These are phyloP conservation scores for Blastobotrys proliferans DNA, from an alignment of 1,139 yeast species.

Conservation along the genomic window DNA sequence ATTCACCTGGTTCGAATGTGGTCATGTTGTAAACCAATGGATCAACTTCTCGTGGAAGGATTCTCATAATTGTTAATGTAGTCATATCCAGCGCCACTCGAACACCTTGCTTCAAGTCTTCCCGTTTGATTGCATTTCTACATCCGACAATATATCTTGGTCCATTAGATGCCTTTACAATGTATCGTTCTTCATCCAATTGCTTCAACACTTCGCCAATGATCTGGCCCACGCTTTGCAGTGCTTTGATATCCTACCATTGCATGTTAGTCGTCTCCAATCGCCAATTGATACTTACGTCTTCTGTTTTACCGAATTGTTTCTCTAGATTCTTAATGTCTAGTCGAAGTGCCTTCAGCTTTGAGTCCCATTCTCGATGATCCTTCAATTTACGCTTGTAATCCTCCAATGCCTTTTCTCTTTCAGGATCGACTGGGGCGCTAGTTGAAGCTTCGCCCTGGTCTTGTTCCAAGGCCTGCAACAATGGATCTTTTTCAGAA, in stretches of 20 bases:
- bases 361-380: constrained; percentile 93
- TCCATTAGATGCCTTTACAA: constrained; percentile 95
- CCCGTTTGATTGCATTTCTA: constrained; percentile 85
- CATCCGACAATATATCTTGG: constrained; percentile 98
- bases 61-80: constrained; percentile 94
- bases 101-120: constrained; percentile 83
- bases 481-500: constrained; percentile 32
- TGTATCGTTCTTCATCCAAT: constrained; percentile 86
- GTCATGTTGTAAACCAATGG: constrained; percentile 99
- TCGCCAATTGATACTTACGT: constrained; percentile 32
- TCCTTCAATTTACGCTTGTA: constrained; percentile 85
- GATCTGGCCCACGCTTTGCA: constrained; percentile 96
- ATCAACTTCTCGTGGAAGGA: constrained; percentile 96
- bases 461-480: constrained; percentile 31
- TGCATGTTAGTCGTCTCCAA: background rate
- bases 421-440: constrained; percentile 55
- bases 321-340: constrained; percentile 80
- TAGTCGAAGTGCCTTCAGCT: constrained; percentile 78
- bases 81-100: constrained; percentile 98
- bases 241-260: constrained; percentile 74
- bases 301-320: constrained; percentile 89
- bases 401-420: constrained; percentile 72
- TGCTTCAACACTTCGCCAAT: constrained; percentile 97
- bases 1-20: constrained; percentile 93
- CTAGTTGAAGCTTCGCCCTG: constrained; percentile 19